Percentiles rank a stretch among this genome's conserved stretches.
These are phyloP conservation scores for Daldinia caldariorum DNA, from an alignment of 495 filamentous ascomycete species.

Conservation along the genomic window DNA sequence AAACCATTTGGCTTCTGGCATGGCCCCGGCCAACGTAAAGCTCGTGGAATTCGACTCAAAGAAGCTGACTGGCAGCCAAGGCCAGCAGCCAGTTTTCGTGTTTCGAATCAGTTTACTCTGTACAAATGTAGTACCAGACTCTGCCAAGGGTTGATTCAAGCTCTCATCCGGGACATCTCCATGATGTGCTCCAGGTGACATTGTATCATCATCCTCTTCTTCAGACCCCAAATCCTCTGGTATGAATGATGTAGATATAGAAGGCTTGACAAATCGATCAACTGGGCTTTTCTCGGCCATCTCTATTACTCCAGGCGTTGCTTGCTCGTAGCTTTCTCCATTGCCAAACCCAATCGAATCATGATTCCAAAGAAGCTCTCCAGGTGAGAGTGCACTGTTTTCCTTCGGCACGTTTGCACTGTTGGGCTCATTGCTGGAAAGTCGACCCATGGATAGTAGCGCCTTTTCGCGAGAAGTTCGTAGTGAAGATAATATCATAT, in stretches of 20 bases:
- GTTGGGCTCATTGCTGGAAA: neutral
- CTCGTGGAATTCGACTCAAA: slow-evolving; percentile 48
- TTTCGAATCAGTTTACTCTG: slow-evolving; percentile 20
- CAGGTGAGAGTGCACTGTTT: neutral
- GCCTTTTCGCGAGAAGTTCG: slow-evolving; percentile 24
- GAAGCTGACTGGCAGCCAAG: slow-evolving; percentile 26
- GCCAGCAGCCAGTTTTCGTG: slow-evolving; percentile 39
- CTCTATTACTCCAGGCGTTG: neutral
- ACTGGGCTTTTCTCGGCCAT: neutral
- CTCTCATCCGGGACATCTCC: slow-evolving; percentile 12
- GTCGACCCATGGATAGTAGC: slow-evolving; percentile 5
- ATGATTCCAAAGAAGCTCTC: slow-evolving; percentile 1
- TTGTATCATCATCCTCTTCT: slow-evolving; percentile 31
- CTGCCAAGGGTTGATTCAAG: slow-evolving; percentile 1
- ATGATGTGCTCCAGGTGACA: slow-evolving; percentile 6
- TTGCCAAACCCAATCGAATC: neutral
- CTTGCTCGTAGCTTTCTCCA: neutral
- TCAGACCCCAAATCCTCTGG: slow-evolving; percentile 29
- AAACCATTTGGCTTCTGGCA: slow-evolving; percentile 47
- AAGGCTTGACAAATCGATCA: slow-evolving; percentile 29
- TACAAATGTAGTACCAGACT: slow-evolving; percentile 8
- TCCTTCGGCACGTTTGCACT: neutral
- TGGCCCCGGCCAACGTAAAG: slow-evolving; percentile 46
- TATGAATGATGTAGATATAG: slow-evolving; percentile 30
- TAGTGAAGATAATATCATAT: slow-evolving; percentile 37